These are phyloP conservation scores for Hanseniaspora meyeri DNA, from an alignment of 805 yeast genomes.

Conservation along the genomic window DNA sequence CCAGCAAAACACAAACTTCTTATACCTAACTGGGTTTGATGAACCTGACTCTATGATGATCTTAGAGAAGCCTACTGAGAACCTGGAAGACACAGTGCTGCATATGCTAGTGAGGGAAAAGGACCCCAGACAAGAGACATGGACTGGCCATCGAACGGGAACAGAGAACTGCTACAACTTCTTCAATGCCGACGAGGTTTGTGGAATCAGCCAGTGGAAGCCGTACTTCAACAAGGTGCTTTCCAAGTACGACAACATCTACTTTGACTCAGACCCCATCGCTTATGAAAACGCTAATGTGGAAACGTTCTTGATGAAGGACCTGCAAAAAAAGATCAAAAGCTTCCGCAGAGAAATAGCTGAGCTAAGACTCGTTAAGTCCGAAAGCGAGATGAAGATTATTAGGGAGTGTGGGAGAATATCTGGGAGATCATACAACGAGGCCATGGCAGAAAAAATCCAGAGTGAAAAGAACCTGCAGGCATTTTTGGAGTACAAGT, in stretches of 20 bases:
- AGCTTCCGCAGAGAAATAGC: slow-evolving; percentile 20
- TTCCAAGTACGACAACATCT: slow-evolving; percentile 39
- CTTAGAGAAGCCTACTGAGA: slow-evolving; percentile 47
- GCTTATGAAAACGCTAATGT: slow-evolving; percentile 21
- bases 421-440: slow-evolving; percentile 72
- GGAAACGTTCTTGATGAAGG: slow-evolving; percentile 22
- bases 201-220: slow-evolving; percentile 36
- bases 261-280: slow-evolving; percentile 35
- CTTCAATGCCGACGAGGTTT: slow-evolving; percentile 76
- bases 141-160: slow-evolving; percentile 95
- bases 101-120: slow-evolving; percentile 81
- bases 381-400: slow-evolving; percentile 58
- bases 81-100: slow-evolving; percentile 43
- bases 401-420: slow-evolving; percentile 77
- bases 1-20: slow-evolving; percentile 83
- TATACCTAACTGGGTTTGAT: slow-evolving; percentile 80
- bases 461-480: slow-evolving; percentile 66
- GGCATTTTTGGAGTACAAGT: slow-evolving; percentile 68
- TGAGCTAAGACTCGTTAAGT: slow-evolving; percentile 50
- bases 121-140: slow-evolving; percentile 63
- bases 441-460: slow-evolving; percentile 60
- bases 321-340: slow-evolving; percentile 20
- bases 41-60: slow-evolving; percentile 71
- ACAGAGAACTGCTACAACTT: slow-evolving; percentile 65
- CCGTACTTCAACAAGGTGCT: slow-evolving; percentile 38